Evolutionary conservation across 352 stramenopile genomes (phyloP).

Genomic region (Phytophthora brassicae): DNA sequence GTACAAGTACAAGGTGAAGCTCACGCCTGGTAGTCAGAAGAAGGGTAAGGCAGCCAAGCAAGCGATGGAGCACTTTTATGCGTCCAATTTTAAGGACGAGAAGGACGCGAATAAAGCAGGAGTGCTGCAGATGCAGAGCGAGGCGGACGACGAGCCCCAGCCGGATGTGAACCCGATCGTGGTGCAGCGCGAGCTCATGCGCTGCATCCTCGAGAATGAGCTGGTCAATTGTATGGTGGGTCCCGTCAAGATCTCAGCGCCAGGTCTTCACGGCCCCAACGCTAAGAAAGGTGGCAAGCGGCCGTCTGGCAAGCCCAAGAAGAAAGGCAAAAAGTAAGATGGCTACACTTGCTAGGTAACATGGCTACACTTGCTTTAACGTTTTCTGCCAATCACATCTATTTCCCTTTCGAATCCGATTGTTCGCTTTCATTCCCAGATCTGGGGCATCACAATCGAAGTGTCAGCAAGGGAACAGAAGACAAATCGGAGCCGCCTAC

Average conservation of each 20-base stretch:
- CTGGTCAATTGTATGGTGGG: conserved; percentile 90
- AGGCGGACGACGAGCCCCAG: conserved; percentile 37
- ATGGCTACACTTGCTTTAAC: background rate
- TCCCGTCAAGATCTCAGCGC: conserved; percentile 86
- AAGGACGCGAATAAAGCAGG: conserved; percentile 40
- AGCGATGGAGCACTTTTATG: conserved; percentile 83
- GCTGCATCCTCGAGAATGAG: conserved; percentile 88
- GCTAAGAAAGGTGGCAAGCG: conserved; percentile 45
- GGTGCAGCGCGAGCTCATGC: conserved; percentile 89
- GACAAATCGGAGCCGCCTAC: too few relatives aligned
- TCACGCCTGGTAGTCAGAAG: conserved; percentile 87
- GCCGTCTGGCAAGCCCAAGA: conserved; percentile 34
- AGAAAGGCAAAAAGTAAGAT: conserved; percentile 39
- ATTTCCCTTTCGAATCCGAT: background rate
- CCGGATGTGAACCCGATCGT: conserved; percentile 64
- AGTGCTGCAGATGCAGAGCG: background rate
- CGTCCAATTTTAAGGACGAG: conserved; percentile 70
- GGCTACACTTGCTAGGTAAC: conserved; percentile 26
- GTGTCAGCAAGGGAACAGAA: background rate
- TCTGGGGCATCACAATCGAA: conserved; percentile 5
- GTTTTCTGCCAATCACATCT: conserved; percentile 18
- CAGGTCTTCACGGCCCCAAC: conserved; percentile 50
- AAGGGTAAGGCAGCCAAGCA: conserved; percentile 91
- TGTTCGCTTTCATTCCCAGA: background rate
- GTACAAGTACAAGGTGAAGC: conserved; percentile 94